Evolutionary conservation across 768 basidiomycete species (phyloP).

Genomic region (Hemileccinum rubropunctum): DNA sequence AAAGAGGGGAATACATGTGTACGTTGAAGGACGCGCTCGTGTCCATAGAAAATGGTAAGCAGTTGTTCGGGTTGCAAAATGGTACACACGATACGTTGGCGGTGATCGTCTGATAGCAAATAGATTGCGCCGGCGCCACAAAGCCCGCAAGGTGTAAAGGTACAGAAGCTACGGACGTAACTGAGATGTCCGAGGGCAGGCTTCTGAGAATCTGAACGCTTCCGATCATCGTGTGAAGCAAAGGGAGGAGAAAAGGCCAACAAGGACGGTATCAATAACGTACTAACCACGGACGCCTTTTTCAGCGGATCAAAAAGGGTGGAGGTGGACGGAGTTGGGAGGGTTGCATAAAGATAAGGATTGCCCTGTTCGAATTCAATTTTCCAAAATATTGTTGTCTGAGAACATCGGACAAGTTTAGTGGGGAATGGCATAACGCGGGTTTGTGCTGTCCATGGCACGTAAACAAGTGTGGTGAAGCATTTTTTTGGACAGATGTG

Average conservation of each 20-base stretch:
- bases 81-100: slow-evolving; percentile 12
- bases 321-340: slow-evolving; percentile 8
- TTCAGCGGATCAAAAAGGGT: slow-evolving; percentile 20
- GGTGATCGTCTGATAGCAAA: slow-evolving; percentile 23
- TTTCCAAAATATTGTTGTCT: slow-evolving; percentile 15
- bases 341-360: slow-evolving; percentile 21
- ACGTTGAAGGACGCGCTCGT: slow-evolving; percentile 16
- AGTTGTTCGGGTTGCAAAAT: slow-evolving; percentile 10
- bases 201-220: slow-evolving; percentile 30
- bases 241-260: slow-evolving; percentile 8
- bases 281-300: slow-evolving; percentile 15
- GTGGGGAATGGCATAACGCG: not conserved
- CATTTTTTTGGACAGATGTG: too few relatives aligned
- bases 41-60: slow-evolving; percentile 15
- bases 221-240: slow-evolving; percentile 26
- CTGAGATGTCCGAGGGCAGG: slow-evolving; percentile 32
- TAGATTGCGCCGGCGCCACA: slow-evolving; percentile 26
- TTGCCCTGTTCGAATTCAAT: slow-evolving; percentile 8
- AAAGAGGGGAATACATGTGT: slow-evolving; percentile 22
- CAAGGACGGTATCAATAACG: slow-evolving; percentile 11
- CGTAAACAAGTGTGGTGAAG: slow-evolving; percentile 3
- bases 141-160: slow-evolving; percentile 22
- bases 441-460: slow-evolving; percentile 2
- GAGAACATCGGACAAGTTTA: not conserved
- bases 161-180: slow-evolving; percentile 35